phyloP scores from a whole-genome alignment of 495 filamentous ascomycete species.

The Lophium mytilinum region DNA sequence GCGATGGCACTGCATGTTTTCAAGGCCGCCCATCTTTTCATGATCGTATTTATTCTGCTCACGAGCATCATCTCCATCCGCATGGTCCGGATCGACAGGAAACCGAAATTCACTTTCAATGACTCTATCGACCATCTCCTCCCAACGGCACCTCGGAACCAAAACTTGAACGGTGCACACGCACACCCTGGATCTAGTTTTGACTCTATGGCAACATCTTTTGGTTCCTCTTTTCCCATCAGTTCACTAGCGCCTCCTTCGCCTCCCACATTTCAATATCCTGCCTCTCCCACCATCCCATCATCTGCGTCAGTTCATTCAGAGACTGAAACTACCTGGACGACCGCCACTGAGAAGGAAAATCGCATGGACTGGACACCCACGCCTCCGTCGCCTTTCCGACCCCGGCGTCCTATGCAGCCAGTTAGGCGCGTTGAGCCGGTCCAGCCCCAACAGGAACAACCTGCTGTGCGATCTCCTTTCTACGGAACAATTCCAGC shows the following conservation, averaged over 20 bases:
- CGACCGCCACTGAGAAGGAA: constrained; percentile 16
- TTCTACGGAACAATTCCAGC: constrained; percentile 59
- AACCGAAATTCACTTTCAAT: constrained; percentile 12
- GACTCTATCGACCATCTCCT: constrained; percentile 25
- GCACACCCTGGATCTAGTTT: constrained; percentile 5
- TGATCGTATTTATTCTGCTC: constrained; percentile 34
- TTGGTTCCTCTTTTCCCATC: constrained; percentile 10
- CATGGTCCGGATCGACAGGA: constrained; percentile 30
- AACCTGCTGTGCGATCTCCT: constrained; percentile 28
- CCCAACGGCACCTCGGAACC: constrained; percentile 17
- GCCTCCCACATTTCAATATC: constrained; percentile 11
- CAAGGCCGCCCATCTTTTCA: constrained; percentile 49
- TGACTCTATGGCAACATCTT: constrained; percentile 19
- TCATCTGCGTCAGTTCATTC: background rate
- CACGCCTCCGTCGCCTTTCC: constrained; percentile 38
- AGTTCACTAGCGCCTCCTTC: background rate
- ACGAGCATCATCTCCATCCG: constrained; percentile 17
- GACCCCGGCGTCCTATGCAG: background rate
- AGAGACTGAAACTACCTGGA: constrained; percentile 4
- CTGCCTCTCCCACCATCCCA: constrained; percentile 6
- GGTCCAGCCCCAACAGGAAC: background rate
- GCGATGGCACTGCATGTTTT: constrained; percentile 36
- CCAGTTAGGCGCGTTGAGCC: background rate
- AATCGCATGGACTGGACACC: constrained; percentile 81
- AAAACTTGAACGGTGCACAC: background rate